phyloP scores from a whole-genome alignment of 2,329 filamentous ascomycete genomes.

The Stachybotrys chlorohalonatus region DNA sequence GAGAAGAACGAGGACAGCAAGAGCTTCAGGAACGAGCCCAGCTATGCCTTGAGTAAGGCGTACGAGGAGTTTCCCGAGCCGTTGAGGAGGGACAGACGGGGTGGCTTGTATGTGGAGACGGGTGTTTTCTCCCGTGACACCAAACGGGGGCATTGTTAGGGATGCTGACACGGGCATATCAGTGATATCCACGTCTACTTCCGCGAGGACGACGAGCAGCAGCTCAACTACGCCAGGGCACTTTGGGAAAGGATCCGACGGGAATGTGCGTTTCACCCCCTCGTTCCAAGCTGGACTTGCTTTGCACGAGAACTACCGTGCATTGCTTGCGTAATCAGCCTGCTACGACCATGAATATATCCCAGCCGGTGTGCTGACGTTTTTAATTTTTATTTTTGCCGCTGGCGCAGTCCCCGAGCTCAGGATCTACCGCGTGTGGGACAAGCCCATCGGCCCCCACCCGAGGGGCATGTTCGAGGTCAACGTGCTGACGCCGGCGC shows the following conservation, averaged over 20 bases:
- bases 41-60: conserved; percentile 51
- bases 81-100: conserved; percentile 53
- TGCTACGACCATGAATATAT: too few relatives aligned
- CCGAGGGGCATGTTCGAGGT: conserved; percentile 88
- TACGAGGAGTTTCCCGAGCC: conserved; percentile 64
- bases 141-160: not conserved
- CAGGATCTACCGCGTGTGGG: conserved; percentile 70
- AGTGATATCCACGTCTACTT: conserved; percentile 83
- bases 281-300: not conserved
- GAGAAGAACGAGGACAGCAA: conserved; percentile 66
- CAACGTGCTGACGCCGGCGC: conserved; percentile 73
- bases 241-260: conserved; percentile 70
- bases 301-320: not conserved
- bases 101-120: conserved; percentile 56
- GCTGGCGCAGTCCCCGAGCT: conserved; percentile 63
- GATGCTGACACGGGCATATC: not conserved
- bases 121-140: too few relatives aligned
- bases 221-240: conserved; percentile 58
- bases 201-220: conserved; percentile 51
- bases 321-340: not conserved
- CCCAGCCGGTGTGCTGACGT: not conserved
- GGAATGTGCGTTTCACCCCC: conserved; percentile 51
- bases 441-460: conserved; percentile 72
- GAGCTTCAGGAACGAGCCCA: conserved; percentile 59
- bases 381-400: not conserved